Base-by-base conservation (phyloP, 2,329 filamentous ascomycete genomes). In the Fusarium chaquense region DNA sequence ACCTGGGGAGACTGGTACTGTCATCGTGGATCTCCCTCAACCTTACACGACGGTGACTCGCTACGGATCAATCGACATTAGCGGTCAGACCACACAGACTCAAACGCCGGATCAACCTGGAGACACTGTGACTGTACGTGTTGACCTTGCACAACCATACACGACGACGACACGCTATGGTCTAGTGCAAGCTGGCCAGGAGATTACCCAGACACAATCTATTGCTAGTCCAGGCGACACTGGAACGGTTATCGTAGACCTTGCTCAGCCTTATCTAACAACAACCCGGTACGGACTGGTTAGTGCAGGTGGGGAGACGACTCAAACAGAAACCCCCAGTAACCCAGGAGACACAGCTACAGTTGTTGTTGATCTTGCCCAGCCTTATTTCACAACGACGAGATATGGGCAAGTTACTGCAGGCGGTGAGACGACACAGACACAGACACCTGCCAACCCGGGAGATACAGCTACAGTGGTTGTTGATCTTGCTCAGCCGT, bases 1-100 rank as follows among this genome's bases (percentile, higher is more conserved):
- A 15, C 40, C 51, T 15, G 51, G 51, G 9, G 28, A 54, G 6
- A 35, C 22, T 5, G 51, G 28, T 6, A 54, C 40, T 0, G 46
- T 62, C 6, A 22, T 60, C 2, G 20, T 53, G 2, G 46, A 62
- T 35, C 28, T 61, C 6, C 40, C 55, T 1, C 59, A 62, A 9
- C 55, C 46, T 15, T 62, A 54, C 3, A 43, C 24, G 2, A 54
- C 47, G 3, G 15, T 35, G 2, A 63, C 60, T 9, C 35, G 43
- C 10, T 55, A 46, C 18, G 52, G 52, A 9, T 12, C 26, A 13
- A 30, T 46, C 2, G 9, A 5, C 3, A 11, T 44, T 11, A 22
- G 40, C 9, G 20, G n/a, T 7, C 26, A 30, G 8, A 54, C 24
- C 3, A 58, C 49, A 1, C 18, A 58, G 4, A n/a, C 12, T 11